A percentile compares a stretch with the other conserved stretches of the same genome.
Conservation (phyloP, 306 rosid species). For the Begonia fuchsioides region DNA sequence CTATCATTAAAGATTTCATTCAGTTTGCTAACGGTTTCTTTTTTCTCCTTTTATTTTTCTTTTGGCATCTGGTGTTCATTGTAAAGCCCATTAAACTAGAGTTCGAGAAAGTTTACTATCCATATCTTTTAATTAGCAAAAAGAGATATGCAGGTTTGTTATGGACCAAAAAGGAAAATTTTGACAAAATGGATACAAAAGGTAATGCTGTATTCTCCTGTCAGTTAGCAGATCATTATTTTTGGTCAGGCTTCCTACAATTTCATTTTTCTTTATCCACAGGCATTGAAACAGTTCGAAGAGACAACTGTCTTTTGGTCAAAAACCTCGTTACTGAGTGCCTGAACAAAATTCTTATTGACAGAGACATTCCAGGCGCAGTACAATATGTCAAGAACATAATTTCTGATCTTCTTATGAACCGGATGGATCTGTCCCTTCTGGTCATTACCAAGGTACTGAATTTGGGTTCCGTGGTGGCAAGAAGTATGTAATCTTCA, state of each 20-base stretch:
- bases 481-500: neutral
- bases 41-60: conserved; percentile 7
- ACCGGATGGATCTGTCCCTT: conserved; percentile 94
- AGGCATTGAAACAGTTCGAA: conserved; percentile 95
- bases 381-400: conserved; percentile 83
- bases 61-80: conserved; percentile 5
- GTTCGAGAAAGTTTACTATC: conserved; percentile 93
- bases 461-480: neutral
- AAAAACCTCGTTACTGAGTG: conserved; percentile 89
- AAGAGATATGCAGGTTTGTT: conserved; percentile 95
- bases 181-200: conserved; percentile 97
- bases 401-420: conserved; percentile 95
- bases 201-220: conserved; percentile 30
- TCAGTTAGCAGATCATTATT: neutral
- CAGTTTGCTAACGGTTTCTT: too few species aligned
- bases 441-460: conserved; percentile 88
- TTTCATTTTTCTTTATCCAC: conserved; percentile 14
- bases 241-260: conserved; percentile 6
- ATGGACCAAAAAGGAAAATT: conserved; percentile 68
- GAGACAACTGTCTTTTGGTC: conserved; percentile 94
- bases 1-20: too few species aligned
- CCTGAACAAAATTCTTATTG: conserved; percentile 77
- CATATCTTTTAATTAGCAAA: conserved; percentile 91
- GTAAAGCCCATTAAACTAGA: conserved; percentile 93
- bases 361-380: conserved; percentile 84